phyloP scores from a whole-genome alignment of 2,329 filamentous ascomycete species.

The Aspergillus sp. region DNA sequence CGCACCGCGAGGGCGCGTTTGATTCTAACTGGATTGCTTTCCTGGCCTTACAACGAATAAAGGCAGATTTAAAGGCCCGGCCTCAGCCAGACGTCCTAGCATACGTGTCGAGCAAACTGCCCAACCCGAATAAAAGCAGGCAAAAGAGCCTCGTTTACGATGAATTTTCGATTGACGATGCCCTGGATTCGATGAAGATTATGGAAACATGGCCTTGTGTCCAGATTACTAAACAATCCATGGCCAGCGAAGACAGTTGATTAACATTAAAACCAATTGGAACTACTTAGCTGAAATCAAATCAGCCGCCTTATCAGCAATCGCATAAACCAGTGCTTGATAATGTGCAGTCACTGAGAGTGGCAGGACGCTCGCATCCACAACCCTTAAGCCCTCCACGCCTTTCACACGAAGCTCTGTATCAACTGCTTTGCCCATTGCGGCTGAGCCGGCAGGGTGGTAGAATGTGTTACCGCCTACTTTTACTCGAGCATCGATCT shows the following conservation, averaged over 20 bases:
- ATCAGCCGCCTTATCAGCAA: conserved; percentile 1
- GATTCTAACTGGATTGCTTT: neutral
- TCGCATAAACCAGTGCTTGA: conserved; percentile 21
- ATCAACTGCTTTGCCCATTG: conserved; percentile 15
- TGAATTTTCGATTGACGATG: no score
- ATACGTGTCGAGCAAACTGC: no score
- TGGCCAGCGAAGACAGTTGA: no score
- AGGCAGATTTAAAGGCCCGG: neutral
- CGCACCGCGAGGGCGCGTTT: conserved; percentile 2
- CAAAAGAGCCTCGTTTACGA: no score
- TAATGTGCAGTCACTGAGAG: conserved; percentile 18
- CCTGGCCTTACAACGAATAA: neutral
- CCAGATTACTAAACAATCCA: no score
- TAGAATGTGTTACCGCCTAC: conserved; percentile 12
- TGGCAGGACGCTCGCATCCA: conserved; percentile 28
- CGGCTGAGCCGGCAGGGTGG: conserved; percentile 18
- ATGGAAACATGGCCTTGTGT: no score
- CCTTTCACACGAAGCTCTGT: conserved; percentile 7
- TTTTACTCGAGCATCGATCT: conserved; percentile 4
- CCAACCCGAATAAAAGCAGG: no score
- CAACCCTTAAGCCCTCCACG: conserved; percentile 22
- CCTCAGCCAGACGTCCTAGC: no score
- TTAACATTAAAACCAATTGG: neutral
- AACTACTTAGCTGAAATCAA: neutral
- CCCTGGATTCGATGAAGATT: no score